Percentiles rank a stretch among this genome's conserved stretches.
Evolutionary conservation across 352 stramenopile genomes (phyloP).

Genomic region (Globisporangium spiculum): DNA sequence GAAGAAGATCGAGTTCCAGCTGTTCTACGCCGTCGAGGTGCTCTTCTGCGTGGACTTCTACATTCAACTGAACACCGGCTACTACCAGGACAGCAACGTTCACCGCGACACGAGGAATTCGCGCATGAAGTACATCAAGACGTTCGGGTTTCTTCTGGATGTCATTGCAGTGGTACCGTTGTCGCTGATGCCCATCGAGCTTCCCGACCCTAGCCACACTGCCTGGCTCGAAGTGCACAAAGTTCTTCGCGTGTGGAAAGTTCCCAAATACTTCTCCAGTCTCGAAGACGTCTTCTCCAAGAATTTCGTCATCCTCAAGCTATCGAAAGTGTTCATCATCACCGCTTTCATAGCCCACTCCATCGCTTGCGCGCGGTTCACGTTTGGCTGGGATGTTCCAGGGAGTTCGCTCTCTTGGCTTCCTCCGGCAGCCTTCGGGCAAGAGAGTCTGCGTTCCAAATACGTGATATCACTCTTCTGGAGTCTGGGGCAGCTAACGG

Average conservation of each 20-base stretch:
- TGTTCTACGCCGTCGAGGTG: constrained; percentile 40
- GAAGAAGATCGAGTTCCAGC: constrained; percentile 7
- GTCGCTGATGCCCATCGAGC: constrained; percentile 20
- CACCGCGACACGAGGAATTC: constrained; percentile 24
- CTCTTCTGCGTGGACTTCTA: constrained; percentile 57
- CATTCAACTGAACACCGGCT: constrained; percentile 54
- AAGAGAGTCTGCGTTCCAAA: constrained; percentile 13
- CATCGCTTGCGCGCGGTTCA: constrained; percentile 49
- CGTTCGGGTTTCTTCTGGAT: constrained; percentile 42
- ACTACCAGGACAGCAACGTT: constrained; percentile 43
- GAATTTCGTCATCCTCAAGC: constrained; percentile 52
- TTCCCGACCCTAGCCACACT: constrained; percentile 10
- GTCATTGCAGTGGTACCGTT: constrained; percentile 39
- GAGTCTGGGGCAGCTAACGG: constrained; percentile 47
- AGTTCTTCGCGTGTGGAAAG: constrained; percentile 29
- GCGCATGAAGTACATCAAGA: constrained; percentile 49
- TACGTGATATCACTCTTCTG: constrained; percentile 61
- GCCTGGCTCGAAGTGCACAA: constrained; percentile 47
- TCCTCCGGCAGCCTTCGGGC: constrained; percentile 8
- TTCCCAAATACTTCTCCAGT: constrained; percentile 38
- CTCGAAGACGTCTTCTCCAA: constrained; percentile 56
- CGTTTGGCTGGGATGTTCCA: constrained; percentile 40
- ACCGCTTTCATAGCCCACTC: constrained; percentile 43
- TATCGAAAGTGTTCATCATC: constrained; percentile 41
- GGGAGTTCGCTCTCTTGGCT: constrained; percentile 29